These are phyloP conservation scores for Psilocybe azurescens DNA, from an alignment of 768 basidiomycete species.

Conservation along the genomic window DNA sequence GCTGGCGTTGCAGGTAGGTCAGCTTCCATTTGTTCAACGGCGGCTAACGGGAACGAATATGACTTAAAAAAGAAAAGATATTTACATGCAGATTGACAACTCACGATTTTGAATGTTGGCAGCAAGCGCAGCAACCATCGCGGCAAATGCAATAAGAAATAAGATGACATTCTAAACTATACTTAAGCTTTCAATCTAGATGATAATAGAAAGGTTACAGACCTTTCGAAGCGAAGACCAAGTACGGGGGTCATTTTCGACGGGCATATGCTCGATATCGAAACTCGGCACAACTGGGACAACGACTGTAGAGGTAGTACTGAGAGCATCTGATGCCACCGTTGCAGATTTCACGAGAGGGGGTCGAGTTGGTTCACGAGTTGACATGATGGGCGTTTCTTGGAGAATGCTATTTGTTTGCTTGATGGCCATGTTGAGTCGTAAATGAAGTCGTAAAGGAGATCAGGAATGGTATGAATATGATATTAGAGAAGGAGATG, in stretches of 20 bases:
- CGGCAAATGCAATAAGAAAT: slow-evolving; percentile 52
- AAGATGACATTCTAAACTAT: slow-evolving; percentile 46
- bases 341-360: slow-evolving; percentile 13
- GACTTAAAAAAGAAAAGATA: not conserved
- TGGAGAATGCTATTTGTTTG: slow-evolving; percentile 11
- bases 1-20: slow-evolving; percentile 63
- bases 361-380: slow-evolving; percentile 14
- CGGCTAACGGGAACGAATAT: slow-evolving; percentile 45
- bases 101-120: slow-evolving; percentile 71
- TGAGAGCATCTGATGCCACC: slow-evolving; percentile 17
- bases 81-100: slow-evolving; percentile 16
- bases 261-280: slow-evolving; percentile 60
- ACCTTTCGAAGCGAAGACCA: slow-evolving; percentile 67
- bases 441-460: slow-evolving; percentile 11
- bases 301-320: slow-evolving; percentile 19
- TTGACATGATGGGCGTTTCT: slow-evolving; percentile 4
- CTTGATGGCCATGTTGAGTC: slow-evolving; percentile 19
- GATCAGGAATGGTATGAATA: not conserved
- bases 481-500: not conserved
- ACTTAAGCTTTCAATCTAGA: slow-evolving; percentile 3
- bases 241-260: slow-evolving; percentile 63
- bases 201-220: slow-evolving; percentile 13
- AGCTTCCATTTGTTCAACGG: slow-evolving; percentile 61
- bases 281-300: slow-evolving; percentile 4
- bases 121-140: slow-evolving; percentile 63